Evolutionary conservation across 371 early-diverging fungal species (phyloP).

Genomic region (Apophysomyces ossiformis): DNA sequence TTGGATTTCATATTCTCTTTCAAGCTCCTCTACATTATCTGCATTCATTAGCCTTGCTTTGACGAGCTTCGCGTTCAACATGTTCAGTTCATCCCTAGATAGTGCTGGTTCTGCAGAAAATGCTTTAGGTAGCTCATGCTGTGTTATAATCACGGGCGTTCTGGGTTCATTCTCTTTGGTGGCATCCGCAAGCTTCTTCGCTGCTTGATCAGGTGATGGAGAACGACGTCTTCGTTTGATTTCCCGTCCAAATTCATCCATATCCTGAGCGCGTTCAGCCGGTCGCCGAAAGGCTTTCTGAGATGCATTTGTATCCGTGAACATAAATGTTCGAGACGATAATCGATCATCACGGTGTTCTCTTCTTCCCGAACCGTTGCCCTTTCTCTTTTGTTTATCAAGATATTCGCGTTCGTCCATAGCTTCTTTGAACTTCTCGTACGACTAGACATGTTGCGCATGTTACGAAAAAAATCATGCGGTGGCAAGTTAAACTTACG

Average conservation of each 20-base stretch:
- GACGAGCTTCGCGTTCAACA: slow-evolving; percentile 79
- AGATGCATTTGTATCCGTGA: slow-evolving; percentile 31
- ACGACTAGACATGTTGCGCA: slow-evolving; percentile 41
- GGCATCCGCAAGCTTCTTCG: slow-evolving; percentile 29
- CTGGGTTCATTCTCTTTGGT: slow-evolving; percentile 18
- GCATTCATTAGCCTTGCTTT: slow-evolving; percentile 78
- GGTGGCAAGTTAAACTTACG: slow-evolving; percentile 32
- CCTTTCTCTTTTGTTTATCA: slow-evolving; percentile 45
- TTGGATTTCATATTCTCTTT: slow-evolving; percentile 69
- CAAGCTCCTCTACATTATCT: slow-evolving; percentile 69
- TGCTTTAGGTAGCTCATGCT: slow-evolving; percentile 25
- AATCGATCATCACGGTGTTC: slow-evolving; percentile 15
- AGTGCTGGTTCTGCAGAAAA: slow-evolving; percentile 33
- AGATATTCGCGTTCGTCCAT: slow-evolving; percentile 70
- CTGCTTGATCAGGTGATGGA: slow-evolving; percentile 14
- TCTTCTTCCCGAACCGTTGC: slow-evolving; percentile 9
- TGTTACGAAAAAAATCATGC: slow-evolving; percentile 3
- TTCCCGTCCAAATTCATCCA: slow-evolving; percentile 48
- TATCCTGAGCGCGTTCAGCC: slow-evolving; percentile 19
- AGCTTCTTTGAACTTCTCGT: slow-evolving; percentile 71
- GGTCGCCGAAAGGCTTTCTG: slow-evolving; percentile 28
- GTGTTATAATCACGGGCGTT: slow-evolving; percentile 30
- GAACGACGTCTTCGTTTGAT: slow-evolving; percentile 25
- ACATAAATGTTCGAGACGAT: slow-evolving; percentile 34
- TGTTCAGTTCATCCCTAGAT: slow-evolving; percentile 81